Base-by-base conservation (phyloP, 805 yeast species). In the Diddensiella transvaalensis region DNA sequence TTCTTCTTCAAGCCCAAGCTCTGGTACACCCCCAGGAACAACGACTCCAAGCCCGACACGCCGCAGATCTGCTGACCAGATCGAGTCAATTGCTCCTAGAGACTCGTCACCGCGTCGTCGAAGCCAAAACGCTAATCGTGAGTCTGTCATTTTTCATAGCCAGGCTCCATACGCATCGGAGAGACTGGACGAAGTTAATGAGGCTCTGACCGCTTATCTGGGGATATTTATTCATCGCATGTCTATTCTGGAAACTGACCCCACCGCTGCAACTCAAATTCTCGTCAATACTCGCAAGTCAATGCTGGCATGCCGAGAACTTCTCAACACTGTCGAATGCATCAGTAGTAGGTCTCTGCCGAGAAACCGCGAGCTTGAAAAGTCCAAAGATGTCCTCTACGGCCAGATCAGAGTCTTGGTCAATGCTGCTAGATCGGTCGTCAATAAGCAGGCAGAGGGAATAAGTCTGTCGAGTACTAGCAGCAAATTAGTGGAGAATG, bases 221-320 rank as follows among this genome's bases (percentile, higher is more conserved):
- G 60, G 63, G 26, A 52, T 60, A 4, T 69, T 67, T 48, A 50
- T 65, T 24, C 64, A 62, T 44, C 57, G 63, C 18, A 48, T 57
- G 42, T 42, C 58, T 10, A 39, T 55, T 8, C 47, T 64, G 23
- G 60, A 60, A 22, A 45, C 56, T 13, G 65, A 62, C 43, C 60
- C 66, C 17, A 52, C 61, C 5, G 61, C 67, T 3, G 56, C 64
- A 17, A 57, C 59, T 1, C 63, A 60, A 44, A 57, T 69, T 22
- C 60, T 69, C 30, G 51, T 59, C 42, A 61, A 62, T 42, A 67
- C 72, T 3, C 58, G 72, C 10, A 68, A 64, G 47, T 60, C 69
- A 33, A 69, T 69, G 65, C 62, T 67, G 18, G 69, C 70, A 1
- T 65, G 70, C 39, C 62, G 72, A 19, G 72, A 70, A 52, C 60